Conservation (phyloP, 23 red algal genomes). For the Cyanidium caldarium region DNA sequence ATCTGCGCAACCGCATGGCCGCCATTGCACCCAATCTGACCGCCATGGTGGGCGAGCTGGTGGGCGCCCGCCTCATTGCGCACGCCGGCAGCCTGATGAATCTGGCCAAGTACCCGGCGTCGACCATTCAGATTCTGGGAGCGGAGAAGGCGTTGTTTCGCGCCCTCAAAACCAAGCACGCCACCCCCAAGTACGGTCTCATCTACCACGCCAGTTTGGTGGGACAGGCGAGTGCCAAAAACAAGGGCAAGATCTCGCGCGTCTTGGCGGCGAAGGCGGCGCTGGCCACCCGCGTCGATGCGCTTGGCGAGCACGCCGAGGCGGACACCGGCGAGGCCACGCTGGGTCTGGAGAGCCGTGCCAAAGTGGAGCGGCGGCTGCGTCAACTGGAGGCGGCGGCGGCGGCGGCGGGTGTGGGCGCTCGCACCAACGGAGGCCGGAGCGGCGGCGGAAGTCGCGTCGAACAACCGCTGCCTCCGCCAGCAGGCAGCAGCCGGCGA, state of each 20-base stretch:
- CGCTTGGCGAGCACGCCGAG: slow-evolving; percentile 48
- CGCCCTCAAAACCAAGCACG: slow-evolving; percentile 94
- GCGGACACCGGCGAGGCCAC: not conserved
- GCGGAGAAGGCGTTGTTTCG: slow-evolving; percentile 98
- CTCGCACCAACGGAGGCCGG: too few relatives aligned
- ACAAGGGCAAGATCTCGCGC: slow-evolving; percentile 93
- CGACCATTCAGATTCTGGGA: slow-evolving; percentile 93
- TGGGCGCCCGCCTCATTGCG: slow-evolving; percentile 82
- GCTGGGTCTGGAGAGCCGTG: slow-evolving; percentile 47
- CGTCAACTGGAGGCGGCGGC: slow-evolving; percentile 39
- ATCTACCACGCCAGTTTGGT: slow-evolving; percentile 90
- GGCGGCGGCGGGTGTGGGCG: too few relatives aligned
- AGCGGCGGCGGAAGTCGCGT: not conserved
- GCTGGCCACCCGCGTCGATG: slow-evolving; percentile 76
- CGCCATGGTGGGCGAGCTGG: slow-evolving; percentile 84
- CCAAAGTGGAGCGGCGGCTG: slow-evolving; percentile 48
- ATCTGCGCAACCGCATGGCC: slow-evolving; percentile 81
- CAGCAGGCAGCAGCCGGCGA: not conserved
- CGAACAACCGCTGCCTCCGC: not conserved
- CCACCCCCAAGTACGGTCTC: slow-evolving; percentile 89
- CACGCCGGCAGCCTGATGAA: slow-evolving; percentile 79
- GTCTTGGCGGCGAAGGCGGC: slow-evolving; percentile 73
- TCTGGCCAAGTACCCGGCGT: slow-evolving; percentile 87
- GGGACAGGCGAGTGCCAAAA: slow-evolving; percentile 60
- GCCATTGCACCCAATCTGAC: slow-evolving; percentile 93